Evolutionary conservation across 345 rosid genomes (phyloP), one percentile per base, ranked within the genome.

Genomic region (Cardamine resedifolia): DNA sequence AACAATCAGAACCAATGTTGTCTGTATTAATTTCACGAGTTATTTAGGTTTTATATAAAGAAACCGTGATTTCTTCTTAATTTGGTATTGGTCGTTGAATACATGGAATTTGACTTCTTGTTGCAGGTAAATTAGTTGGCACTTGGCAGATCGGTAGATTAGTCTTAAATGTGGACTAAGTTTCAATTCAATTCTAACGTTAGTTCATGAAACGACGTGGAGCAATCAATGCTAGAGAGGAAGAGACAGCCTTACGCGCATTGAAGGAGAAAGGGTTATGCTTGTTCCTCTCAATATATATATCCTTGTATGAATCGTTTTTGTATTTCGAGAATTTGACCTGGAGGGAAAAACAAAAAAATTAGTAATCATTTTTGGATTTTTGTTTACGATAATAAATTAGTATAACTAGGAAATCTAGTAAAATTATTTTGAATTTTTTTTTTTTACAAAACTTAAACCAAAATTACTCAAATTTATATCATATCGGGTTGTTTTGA

Each of bases 151-250:
- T 41, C 5, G 45, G 45, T 11, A n/a, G n/a, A 12, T 19, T 18
- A 44, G 41, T 7, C 21, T 68, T 12, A 1, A 50, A 20, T 49
- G 70, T 15, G 58, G 15, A 65, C 58, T 2, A 12, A 12, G 57
- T 31, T 31, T 7, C 19, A 14, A 7, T 31, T 7, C 19, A 14
- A 7, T 47, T 3, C 16, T 19, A 28, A 48, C 45, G 15, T 64
- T 30, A 71, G 48, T 21, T 57, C 21, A 15, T 59, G 67, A 70
- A 48, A 48, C 11, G 66, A 70, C 74, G 66, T 70, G 49, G 66
- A 58, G 72, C 3, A 26, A 44, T 43, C 31, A 56, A 28, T 56
- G 55, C 39, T 36, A n/a, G 36, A 33, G 26, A 30, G 28, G 27
- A 4, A 19, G 15, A 20, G 60, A 9, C 9, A 31, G 58, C 5